Conservation (phyloP, 2,329 filamentous ascomycete genomes). For the Penicillium sp. region DNA sequence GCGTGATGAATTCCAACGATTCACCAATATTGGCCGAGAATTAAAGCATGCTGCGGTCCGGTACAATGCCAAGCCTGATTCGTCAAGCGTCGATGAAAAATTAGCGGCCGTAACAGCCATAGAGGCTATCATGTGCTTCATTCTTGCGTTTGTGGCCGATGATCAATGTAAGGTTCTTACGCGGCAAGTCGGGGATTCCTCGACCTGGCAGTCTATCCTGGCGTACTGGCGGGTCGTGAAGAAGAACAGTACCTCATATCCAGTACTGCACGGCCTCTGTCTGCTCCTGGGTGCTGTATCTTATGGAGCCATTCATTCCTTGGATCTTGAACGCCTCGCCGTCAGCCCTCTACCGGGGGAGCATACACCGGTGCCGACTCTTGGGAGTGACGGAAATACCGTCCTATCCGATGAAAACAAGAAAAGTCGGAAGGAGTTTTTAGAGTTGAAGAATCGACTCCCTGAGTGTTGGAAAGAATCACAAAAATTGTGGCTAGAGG, state of each 20-base stretch:
- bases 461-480: constrained; percentile 43
- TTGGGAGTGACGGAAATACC: constrained; percentile 45
- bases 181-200: constrained; percentile 40
- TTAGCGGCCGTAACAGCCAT: constrained; percentile 41
- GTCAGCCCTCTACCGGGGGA: constrained; percentile 41
- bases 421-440: constrained; percentile 38
- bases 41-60: constrained; percentile 48
- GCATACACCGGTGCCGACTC: constrained; percentile 41
- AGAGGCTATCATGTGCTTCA: constrained; percentile 50
- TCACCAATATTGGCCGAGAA: constrained; percentile 44
- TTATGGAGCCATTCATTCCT: constrained; percentile 46
- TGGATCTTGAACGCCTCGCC: constrained; percentile 47
- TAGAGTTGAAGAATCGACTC: constrained; percentile 42
- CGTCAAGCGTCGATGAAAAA: constrained; percentile 35
- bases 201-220: constrained; percentile 49
- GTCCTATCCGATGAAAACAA: constrained; percentile 39
- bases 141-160: constrained; percentile 47
- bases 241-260: constrained; percentile 38
- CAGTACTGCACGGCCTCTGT: constrained; percentile 46
- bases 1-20: constrained; percentile 45
- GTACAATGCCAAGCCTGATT: constrained; percentile 31
- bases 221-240: constrained; percentile 49
- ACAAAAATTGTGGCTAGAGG: constrained; percentile 46
- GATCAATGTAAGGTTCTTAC: constrained; percentile 39
- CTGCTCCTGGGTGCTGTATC: constrained; percentile 48